phyloP scores from a whole-genome alignment of 1,139 yeast species.

The Insectozyma bohioensis region DNA sequence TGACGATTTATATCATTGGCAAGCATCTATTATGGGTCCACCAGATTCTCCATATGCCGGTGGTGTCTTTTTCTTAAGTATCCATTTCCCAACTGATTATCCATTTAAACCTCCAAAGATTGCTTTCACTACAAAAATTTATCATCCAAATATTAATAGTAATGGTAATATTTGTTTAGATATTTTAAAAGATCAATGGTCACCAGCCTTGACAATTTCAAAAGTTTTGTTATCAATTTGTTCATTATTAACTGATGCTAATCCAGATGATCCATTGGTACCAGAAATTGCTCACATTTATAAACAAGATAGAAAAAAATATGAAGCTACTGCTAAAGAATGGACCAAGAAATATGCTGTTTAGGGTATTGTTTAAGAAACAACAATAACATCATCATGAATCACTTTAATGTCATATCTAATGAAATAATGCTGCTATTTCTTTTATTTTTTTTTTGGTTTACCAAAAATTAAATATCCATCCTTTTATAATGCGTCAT shows the following conservation, averaged over 20 bases:
- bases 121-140: slow-evolving; percentile 84
- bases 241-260: slow-evolving; percentile 92
- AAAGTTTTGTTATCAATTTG: slow-evolving; percentile 87
- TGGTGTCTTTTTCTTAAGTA: slow-evolving; percentile 87
- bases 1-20: slow-evolving; percentile 95
- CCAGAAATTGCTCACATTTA: slow-evolving; percentile 98
- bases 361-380: too few species aligned
- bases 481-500: too few species aligned
- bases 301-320: slow-evolving; percentile 90
- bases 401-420: too few species aligned
- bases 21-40: slow-evolving; percentile 96
- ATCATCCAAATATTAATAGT: slow-evolving; percentile 88
- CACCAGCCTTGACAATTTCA: slow-evolving; percentile 87
- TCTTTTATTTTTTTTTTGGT: too few species aligned
- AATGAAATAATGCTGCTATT: too few species aligned
- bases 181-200: slow-evolving; percentile 86
- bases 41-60: slow-evolving; percentile 92
- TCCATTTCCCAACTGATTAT: slow-evolving; percentile 93
- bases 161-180: slow-evolving; percentile 87
- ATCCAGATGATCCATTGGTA: slow-evolving; percentile 98
- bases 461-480: too few species aligned
- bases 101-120: slow-evolving; percentile 95
- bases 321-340: slow-evolving; percentile 96
- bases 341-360: slow-evolving; percentile 99
- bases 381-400: too few species aligned